Conservation (phyloP, 2,329 filamentous ascomycete species). For the Sarocladium brachiariae region DNA sequence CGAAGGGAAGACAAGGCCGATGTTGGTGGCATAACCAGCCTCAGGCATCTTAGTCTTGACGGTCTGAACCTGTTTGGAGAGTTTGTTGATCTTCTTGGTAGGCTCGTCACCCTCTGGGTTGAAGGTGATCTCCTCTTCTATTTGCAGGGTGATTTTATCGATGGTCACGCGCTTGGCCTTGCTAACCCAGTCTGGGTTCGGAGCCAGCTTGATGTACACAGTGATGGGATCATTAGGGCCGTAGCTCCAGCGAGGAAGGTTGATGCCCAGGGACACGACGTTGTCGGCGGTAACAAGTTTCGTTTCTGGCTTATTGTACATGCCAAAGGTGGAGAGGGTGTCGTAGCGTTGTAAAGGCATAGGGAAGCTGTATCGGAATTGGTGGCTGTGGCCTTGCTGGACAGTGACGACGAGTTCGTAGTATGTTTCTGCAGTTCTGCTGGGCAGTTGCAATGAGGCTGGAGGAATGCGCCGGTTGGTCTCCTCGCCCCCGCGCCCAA, state of each 20-base stretch:
- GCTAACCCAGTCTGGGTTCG: slow-evolving; percentile 83
- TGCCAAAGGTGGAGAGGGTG: slow-evolving; percentile 94
- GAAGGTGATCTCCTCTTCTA: slow-evolving; percentile 98
- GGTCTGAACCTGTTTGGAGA: slow-evolving; percentile 75
- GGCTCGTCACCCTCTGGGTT: slow-evolving; percentile 97
- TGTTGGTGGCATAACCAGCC: slow-evolving; percentile 84
- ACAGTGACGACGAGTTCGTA: slow-evolving; percentile 96
- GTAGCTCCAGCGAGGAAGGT: slow-evolving; percentile 91
- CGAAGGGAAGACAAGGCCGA: slow-evolving; percentile 83
- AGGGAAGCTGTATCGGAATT: slow-evolving; percentile 87
- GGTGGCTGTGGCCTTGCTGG: slow-evolving; percentile 78
- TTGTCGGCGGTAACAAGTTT: slow-evolving; percentile 83
- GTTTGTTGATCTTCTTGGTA: slow-evolving; percentile 77
- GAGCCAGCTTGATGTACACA: slow-evolving; percentile 89
- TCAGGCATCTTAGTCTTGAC: slow-evolving; percentile 84
- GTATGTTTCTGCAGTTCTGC: slow-evolving; percentile 90
- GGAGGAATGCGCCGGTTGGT: slow-evolving; percentile 84
- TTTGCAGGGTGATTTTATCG: slow-evolving; percentile 84
- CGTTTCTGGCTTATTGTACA: slow-evolving; percentile 95
- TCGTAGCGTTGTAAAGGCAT: slow-evolving; percentile 91
- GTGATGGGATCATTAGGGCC: slow-evolving; percentile 91
- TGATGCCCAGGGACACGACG: slow-evolving; percentile 84
- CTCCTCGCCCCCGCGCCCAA: slow-evolving; percentile 84
- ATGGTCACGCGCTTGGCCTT: slow-evolving; percentile 92
- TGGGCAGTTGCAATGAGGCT: slow-evolving; percentile 82